These are phyloP conservation scores for Fomes fomentarius DNA, from an alignment of 1,284 basidiomycete genomes.

Conservation along the genomic window DNA sequence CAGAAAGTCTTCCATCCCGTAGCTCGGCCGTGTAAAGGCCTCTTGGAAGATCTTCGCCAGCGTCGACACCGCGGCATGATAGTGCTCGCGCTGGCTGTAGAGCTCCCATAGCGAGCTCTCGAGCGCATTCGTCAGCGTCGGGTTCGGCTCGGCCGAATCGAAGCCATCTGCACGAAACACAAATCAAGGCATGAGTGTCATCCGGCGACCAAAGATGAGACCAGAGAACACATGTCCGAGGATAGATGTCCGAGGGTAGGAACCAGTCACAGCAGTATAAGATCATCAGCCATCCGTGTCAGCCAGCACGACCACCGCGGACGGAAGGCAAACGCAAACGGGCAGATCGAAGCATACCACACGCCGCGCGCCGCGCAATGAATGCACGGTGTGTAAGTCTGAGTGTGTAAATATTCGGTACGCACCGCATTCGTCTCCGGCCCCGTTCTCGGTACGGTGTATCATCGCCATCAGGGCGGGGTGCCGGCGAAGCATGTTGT, in stretches of 20 bases:
- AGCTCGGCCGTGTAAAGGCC: constrained; percentile 91
- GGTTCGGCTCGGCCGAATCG: constrained; percentile 68
- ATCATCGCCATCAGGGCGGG: constrained; percentile 93
- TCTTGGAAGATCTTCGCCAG: constrained; percentile 87
- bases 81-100: constrained; percentile 79
- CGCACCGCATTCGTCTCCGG: constrained; percentile 45
- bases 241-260: no score
- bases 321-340: background rate
- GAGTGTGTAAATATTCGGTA: constrained; percentile 1
- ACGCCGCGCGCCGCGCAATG: no score
- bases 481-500: constrained; percentile 94
- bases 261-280: no score
- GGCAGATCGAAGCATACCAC: background rate
- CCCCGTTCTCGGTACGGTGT: constrained; percentile 61
- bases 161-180: constrained; percentile 70
- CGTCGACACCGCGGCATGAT: constrained; percentile 83
- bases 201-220: background rate
- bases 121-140: constrained; percentile 79
- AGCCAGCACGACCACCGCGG: no score
- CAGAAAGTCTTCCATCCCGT: constrained; percentile 94
- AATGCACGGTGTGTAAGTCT: no score
- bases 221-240: no score
- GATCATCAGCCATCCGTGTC: no score
- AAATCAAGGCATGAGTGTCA: background rate
- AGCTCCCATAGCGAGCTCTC: constrained; percentile 95